Evolutionary conservation across 805 yeast species (phyloP).

Genomic region (Hemisphaericaspora nanyangensis): DNA sequence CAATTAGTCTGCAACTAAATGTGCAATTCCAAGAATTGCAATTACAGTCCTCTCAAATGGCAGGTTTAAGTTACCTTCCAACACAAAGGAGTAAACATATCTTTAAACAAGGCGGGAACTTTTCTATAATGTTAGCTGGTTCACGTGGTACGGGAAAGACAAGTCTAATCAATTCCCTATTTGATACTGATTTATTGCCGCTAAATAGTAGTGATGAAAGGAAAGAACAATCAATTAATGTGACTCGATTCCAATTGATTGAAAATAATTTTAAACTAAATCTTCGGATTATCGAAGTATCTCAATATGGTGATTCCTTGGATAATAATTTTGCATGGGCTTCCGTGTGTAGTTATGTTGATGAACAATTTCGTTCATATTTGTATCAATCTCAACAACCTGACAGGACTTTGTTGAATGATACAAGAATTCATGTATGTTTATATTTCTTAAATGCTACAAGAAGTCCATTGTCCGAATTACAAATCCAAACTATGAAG

Average conservation of each 20-base stretch:
- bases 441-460: conserved; percentile 76
- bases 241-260: conserved; percentile 47
- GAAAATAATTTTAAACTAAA: conserved; percentile 59
- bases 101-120: conserved; percentile 27
- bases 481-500: conserved; percentile 36
- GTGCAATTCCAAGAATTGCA: no score
- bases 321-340: conserved; percentile 41
- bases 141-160: conserved; percentile 54
- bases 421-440: conserved; percentile 79
- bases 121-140: conserved; percentile 39
- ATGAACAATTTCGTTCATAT: conserved; percentile 68
- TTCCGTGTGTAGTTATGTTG: conserved; percentile 63
- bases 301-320: conserved; percentile 67
- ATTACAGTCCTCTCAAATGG: no score
- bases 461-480: conserved; percentile 43
- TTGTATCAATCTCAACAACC: conserved; percentile 62
- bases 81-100: conserved; percentile 22
- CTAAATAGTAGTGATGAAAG: conserved; percentile 16
- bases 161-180: conserved; percentile 76
- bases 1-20: no score
- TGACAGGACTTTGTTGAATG: conserved; percentile 33
- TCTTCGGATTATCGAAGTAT: conserved; percentile 67
- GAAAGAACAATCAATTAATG: conserved; percentile 13
- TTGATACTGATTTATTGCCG: conserved; percentile 37
- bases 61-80: conserved; percentile 26